phyloP scores from a whole-genome alignment of 176 grass and related monocot genomes.

The Olyra latifolia region DNA sequence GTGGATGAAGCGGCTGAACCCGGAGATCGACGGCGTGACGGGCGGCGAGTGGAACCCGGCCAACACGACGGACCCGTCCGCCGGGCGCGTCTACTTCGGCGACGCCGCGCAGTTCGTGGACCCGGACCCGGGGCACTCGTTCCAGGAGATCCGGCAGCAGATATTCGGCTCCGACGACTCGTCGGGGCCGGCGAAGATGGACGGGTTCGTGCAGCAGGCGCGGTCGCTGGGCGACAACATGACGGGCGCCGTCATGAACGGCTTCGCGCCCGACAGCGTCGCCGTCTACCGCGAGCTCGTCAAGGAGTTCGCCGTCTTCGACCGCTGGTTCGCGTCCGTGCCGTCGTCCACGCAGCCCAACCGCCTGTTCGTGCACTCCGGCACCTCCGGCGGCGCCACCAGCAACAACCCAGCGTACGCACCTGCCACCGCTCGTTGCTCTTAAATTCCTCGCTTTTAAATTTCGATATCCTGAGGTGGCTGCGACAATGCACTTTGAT shows the following conservation, averaged over 20 bases:
- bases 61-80: slow-evolving; percentile 44
- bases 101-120: slow-evolving; percentile 80
- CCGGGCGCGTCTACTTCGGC: slow-evolving; percentile 68
- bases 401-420: slow-evolving; percentile 68
- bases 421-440: not conserved
- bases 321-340: slow-evolving; percentile 92
- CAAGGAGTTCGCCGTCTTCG: slow-evolving; percentile 80
- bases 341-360: slow-evolving; percentile 95
- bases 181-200: slow-evolving; percentile 43
- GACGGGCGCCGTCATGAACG: slow-evolving; percentile 82
- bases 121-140: slow-evolving; percentile 98
- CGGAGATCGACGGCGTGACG: slow-evolving; percentile 79
- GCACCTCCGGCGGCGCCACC: slow-evolving; percentile 76
- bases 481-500: not conserved
- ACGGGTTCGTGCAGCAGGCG: slow-evolving; percentile 93
- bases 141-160: slow-evolving; percentile 94
- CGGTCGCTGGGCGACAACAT: slow-evolving; percentile 60
- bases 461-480: not conserved
- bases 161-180: slow-evolving; percentile 85
- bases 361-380: slow-evolving; percentile 87
- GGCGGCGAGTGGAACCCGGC: slow-evolving; percentile 77
- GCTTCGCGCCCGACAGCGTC: slow-evolving; percentile 76
- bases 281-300: slow-evolving; percentile 84
- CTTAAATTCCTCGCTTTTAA: not conserved
- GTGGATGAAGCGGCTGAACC: slow-evolving; percentile 93